Evolutionary conservation across 179 eudicot genomes (phyloP), one percentile per base, ranked within the genome.

Genomic region (Silene coronaria): DNA sequence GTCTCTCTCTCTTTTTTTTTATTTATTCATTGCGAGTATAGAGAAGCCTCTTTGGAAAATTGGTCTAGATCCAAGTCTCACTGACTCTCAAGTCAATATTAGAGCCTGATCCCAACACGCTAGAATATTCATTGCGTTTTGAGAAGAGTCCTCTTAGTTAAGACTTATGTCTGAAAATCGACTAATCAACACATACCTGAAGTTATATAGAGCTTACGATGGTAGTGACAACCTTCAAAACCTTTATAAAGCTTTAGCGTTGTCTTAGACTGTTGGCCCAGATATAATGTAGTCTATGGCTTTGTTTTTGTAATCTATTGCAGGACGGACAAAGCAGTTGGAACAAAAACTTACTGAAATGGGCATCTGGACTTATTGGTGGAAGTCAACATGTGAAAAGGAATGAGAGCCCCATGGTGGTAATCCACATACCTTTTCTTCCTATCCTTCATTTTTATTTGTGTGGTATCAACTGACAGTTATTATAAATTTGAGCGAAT

Each of bases 301-400:
- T 78, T 64, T 48, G 70, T 53, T 57, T 75, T 38, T 70, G 19
- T 64, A 58, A 19, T 53, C 68, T 78, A 73, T 58, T 80, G 71
- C 89, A 93, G 97, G 89, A 84, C 69, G 82, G 81, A 79, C 80
- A 86, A 46, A 85, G 85, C 30, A 46, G 82, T 77, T 94, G 98
- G 98, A 94, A 94, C 80, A 85, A 91, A 71, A 92, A 94, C 81
- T 38, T 94, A 55, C 72, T 92, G 46, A 92, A 88, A 80, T 94
- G 98, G 98, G 98, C 98, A 66, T 90, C 98, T 70, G 96, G 93
- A 76, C 81, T 94, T 75, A 88, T 94, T 79, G 91, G 96, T 69
- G 91, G 95, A 70, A 88, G 80, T 78, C 91, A 85, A 74, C 83
- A 85, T 67, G 77, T 85, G 30, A 87, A 83, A 86, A 85, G 79